A percentile compares a stretch with the other conserved stretches of the same genome.
Evolutionary conservation across 169 alveolate species (phyloP).

Genomic region (Plasmodium yoelii): DNA sequence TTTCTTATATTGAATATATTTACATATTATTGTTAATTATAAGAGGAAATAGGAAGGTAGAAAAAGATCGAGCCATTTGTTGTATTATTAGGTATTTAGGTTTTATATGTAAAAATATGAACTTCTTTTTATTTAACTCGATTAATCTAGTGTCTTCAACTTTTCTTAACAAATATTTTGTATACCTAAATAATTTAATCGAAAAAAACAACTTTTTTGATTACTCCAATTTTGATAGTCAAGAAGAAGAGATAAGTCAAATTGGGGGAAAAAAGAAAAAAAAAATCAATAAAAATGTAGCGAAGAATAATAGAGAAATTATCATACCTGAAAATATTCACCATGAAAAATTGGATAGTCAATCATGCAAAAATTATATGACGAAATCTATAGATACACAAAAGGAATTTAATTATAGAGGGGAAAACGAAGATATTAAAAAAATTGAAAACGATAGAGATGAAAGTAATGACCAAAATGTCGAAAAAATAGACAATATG

Average conservation of each 20-base stretch:
- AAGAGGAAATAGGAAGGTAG: constrained; percentile 49
- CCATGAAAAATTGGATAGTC: background rate
- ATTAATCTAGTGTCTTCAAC: constrained; percentile 47
- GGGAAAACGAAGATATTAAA: background rate
- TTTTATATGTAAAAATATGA: constrained; percentile 71
- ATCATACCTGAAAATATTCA: no score
- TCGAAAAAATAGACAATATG: background rate
- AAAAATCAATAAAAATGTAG: background rate
- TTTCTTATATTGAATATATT: constrained; percentile 67
- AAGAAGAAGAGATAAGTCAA: background rate
- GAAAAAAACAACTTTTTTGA: constrained; percentile 26
- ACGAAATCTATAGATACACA: background rate
- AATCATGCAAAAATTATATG: background rate
- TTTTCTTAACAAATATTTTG: constrained; percentile 45
- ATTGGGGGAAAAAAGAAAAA: background rate
- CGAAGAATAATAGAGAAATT: background rate
- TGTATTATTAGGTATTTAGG: constrained; percentile 72
- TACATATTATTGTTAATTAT: constrained; percentile 56
- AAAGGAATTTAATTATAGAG: background rate
- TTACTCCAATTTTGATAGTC: background rate
- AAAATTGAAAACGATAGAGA: background rate
- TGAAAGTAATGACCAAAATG: no score
- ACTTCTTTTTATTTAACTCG: constrained; percentile 67
- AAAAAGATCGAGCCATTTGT: constrained; percentile 66
- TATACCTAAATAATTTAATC: constrained; percentile 42